Conservation (phyloP, 305 asterid species). For the Fraxinus ornus region DNA sequence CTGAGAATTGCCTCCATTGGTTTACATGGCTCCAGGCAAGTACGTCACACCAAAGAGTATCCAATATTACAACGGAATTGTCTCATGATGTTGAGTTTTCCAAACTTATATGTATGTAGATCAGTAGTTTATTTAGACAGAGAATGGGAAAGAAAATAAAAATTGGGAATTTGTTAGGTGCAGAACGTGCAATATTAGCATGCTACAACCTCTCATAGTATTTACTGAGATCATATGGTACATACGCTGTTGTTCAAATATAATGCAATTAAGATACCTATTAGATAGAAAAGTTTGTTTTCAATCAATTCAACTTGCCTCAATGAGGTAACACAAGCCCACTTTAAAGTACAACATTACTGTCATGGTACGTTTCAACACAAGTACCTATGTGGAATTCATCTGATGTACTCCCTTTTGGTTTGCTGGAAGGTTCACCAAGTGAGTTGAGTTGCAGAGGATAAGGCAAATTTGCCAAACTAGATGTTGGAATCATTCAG, state of each 20-base stretch:
- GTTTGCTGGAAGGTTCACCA: neutral
- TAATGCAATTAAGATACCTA: neutral
- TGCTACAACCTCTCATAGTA: neutral
- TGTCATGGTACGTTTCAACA: neutral
- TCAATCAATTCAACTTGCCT: neutral
- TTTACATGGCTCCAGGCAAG: neutral
- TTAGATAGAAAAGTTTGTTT: neutral
- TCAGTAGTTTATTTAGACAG: neutral
- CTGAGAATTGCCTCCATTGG: neutral
- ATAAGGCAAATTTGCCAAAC: constrained; percentile 6
- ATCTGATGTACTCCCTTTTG: neutral
- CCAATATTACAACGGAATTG: neutral
- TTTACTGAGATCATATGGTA: neutral
- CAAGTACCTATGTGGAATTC: neutral
- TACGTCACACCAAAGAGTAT: neutral
- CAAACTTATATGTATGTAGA: neutral
- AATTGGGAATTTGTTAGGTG: neutral
- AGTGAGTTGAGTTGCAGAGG: neutral
- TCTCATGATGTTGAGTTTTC: neutral
- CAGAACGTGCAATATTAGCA: neutral
- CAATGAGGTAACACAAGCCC: neutral
- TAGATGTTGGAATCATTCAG: constrained; percentile 57
- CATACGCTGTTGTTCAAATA: neutral
- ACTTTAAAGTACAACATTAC: neutral
- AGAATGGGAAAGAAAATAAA: neutral